phyloP scores from a whole-genome alignment of 2,329 filamentous ascomycete genomes.

The Neofusicoccum umdonicola region DNA sequence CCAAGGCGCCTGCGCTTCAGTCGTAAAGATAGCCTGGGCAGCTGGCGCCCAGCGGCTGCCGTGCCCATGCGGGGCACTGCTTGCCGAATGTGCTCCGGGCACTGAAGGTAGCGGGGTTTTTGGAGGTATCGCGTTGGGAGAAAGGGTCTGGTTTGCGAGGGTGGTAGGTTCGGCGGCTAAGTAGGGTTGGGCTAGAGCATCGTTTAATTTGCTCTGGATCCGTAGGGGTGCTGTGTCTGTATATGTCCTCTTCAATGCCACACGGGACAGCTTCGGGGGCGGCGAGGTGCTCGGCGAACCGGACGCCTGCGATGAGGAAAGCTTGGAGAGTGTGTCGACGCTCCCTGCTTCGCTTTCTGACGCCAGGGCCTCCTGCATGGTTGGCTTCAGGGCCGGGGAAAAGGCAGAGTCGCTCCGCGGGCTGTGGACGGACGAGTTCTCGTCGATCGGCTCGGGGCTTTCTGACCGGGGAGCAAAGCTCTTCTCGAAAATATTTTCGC shows the following conservation, averaged over 20 bases:
- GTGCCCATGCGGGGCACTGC: slow-evolving; percentile 68
- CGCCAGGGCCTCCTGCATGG: slow-evolving; percentile 6
- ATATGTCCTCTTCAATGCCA: slow-evolving; percentile 72
- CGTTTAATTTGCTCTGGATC: slow-evolving; percentile 78
- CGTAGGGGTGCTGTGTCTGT: slow-evolving; percentile 76
- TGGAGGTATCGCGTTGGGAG: slow-evolving; percentile 37
- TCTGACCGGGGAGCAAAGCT: slow-evolving; percentile 62
- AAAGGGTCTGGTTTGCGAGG: slow-evolving; percentile 28
- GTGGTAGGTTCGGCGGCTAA: slow-evolving; percentile 50
- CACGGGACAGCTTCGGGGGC: slow-evolving; percentile 46
- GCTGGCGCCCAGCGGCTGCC: slow-evolving; percentile 86
- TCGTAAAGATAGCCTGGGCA: slow-evolving; percentile 95
- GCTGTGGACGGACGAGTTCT: slow-evolving; percentile 7
- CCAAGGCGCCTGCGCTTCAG: slow-evolving; percentile 86
- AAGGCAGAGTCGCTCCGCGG: slow-evolving; percentile 26
- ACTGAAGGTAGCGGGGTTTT: slow-evolving; percentile 30
- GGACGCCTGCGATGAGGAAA: slow-evolving; percentile 23
- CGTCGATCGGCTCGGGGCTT: slow-evolving; percentile 41
- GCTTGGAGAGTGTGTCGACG: slow-evolving; percentile 21
- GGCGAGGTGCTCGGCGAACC: slow-evolving; percentile 18
- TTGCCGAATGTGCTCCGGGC: slow-evolving; percentile 35
- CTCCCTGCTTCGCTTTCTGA: neutral
- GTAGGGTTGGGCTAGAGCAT: slow-evolving; percentile 82
- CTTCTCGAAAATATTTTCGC: slow-evolving; percentile 80
- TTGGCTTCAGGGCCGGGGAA: slow-evolving; percentile 10